Percentiles rank a stretch among this genome's conserved stretches.
These are phyloP conservation scores for Aegilops longissima DNA, from an alignment of 176 grass and related monocot species.

Conservation along the genomic window DNA sequence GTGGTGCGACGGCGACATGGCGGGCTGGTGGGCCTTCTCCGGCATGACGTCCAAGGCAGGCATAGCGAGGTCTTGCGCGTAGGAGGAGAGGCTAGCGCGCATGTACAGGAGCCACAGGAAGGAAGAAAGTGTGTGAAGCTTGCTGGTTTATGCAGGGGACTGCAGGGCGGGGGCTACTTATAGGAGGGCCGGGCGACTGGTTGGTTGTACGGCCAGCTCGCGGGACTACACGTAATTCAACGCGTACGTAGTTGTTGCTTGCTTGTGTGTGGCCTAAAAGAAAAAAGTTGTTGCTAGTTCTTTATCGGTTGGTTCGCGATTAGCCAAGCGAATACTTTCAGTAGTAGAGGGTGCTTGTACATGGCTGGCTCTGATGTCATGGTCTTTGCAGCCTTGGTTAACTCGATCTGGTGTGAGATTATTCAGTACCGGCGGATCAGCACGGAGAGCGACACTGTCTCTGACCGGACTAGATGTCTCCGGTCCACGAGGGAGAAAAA, in stretches of 20 bases:
- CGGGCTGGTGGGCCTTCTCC: conserved; percentile 45
- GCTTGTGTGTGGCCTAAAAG: not conserved
- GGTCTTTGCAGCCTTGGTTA: not conserved
- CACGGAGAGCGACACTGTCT: not conserved
- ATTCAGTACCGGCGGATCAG: not conserved
- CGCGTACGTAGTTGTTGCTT: not conserved
- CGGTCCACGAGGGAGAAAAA: not conserved
- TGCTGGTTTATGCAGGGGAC: not conserved
- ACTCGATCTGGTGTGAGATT: not conserved
- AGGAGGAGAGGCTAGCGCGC: conserved; percentile 34
- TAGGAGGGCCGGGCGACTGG: not conserved
- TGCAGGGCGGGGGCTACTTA: conserved; percentile 24
- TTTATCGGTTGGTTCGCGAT: not conserved
- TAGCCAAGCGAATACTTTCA: not conserved
- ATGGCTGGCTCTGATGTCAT: not conserved
- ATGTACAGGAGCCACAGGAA: not conserved
- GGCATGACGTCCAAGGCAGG: conserved; percentile 47
- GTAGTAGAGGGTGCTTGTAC: not conserved
- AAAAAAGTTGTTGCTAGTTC: not conserved
- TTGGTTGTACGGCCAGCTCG: not conserved
- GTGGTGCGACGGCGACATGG: conserved; percentile 43
- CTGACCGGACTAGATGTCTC: not conserved
- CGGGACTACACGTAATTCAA: not conserved
- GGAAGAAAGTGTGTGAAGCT: not conserved
- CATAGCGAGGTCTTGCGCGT: conserved; percentile 41